Evolutionary conservation across 2,329 filamentous ascomycete species (phyloP), one percentile per base, ranked within the genome.

Genomic region (Aspergillus pseudotamarii): DNA sequence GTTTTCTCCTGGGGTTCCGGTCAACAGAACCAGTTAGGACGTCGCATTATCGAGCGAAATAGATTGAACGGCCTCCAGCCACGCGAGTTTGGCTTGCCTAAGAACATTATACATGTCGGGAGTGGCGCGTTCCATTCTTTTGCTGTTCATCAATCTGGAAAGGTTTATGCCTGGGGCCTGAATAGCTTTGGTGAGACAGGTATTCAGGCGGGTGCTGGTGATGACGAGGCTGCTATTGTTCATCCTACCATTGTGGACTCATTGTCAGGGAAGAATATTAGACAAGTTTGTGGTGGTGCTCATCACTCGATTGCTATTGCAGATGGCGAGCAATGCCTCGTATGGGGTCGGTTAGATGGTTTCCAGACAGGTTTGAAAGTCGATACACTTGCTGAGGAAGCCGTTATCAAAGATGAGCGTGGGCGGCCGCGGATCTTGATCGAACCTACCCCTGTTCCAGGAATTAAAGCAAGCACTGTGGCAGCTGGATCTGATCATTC

Each of bases 121-220:
- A 89, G 88, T 59, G 93, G 93, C 51, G 87, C 89, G 16, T 94
- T 94, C 78, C 92, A 96, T 81, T 91, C 89, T 69, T 94, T 96
- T 71, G 90, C 90, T 57, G 85, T 93, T 56, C 85, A 86, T 70
- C 85, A 88, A 65, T 85, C 89, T 32, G 89, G 89, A 45, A 84
- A 86, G 34, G 89, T 94, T 36, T 95, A 88, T 78, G 86, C 89
- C 0, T 96, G 93, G 92, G 93, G 93, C 28, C 82, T 94, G 34
- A 96, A 96, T 84, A 93, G 91, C 79, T 96, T 91, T 77, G 91
- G 90, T 66, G 90, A 96, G 80, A 91, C 91, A 19, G 92, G 90
- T 41, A 84, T 90, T 63, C 81, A 83, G 19, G 84, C 87, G 50
- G 83, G 84, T 59, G 88, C 86, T 16, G 89, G 89, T 36, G 86